Conservation (phyloP, 108 stramenopile species). For the Bacterosira constricta region DNA sequence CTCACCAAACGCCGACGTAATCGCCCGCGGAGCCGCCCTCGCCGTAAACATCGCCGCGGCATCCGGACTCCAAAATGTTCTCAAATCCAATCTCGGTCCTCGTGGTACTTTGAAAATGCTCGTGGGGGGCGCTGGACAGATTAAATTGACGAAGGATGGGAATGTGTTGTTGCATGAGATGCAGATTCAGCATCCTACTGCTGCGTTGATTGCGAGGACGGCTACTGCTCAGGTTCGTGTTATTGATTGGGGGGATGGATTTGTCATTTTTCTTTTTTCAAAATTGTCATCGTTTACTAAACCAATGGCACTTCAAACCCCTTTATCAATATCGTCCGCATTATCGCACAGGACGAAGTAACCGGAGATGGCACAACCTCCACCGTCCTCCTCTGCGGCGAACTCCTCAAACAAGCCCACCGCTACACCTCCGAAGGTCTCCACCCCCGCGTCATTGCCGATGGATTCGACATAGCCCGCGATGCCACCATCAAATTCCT, state of each 20-base stretch:
- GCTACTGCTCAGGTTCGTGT: slow-evolving; percentile 91
- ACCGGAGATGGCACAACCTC: slow-evolving; percentile 98
- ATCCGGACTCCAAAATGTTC: slow-evolving; percentile 88
- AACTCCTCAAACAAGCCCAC: slow-evolving; percentile 96
- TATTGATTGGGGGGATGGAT: not conserved
- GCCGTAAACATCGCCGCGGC: slow-evolving; percentile 97
- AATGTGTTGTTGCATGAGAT: slow-evolving; percentile 98
- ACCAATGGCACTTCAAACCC: not conserved
- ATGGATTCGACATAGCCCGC: slow-evolving; percentile 95
- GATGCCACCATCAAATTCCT: slow-evolving; percentile 88
- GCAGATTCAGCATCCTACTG: slow-evolving; percentile 99
- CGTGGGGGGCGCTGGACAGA: slow-evolving; percentile 98
- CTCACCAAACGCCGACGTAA: slow-evolving; percentile 96
- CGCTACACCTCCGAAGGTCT: slow-evolving; percentile 93
- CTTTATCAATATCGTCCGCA: not conserved
- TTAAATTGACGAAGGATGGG: slow-evolving; percentile 99
- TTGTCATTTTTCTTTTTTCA: slow-evolving; percentile 8
- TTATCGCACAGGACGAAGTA: slow-evolving; percentile 67
- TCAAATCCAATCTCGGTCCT: slow-evolving; percentile 95
- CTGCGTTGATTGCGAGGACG: slow-evolving; percentile 96
- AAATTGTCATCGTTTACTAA: not conserved
- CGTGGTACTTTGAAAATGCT: slow-evolving; percentile 98
- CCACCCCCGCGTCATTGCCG: slow-evolving; percentile 96
- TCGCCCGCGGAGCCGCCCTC: slow-evolving; percentile 87
- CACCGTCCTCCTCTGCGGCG: slow-evolving; percentile 95